Conservation (phyloP, 805 yeast genomes). For the Metahyphopichia silvanorum region DNA sequence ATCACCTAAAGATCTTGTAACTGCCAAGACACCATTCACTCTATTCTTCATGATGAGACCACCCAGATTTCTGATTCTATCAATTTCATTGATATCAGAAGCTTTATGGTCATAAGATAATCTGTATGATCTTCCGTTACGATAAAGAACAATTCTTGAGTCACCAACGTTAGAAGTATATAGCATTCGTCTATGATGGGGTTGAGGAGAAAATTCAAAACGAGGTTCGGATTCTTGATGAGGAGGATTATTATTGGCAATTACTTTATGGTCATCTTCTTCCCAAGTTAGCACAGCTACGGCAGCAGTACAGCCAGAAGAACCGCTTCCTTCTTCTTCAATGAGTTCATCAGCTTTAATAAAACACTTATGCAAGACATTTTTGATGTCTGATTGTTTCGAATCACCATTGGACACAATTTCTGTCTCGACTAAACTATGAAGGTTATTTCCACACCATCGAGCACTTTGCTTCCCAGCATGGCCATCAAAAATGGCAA, state of each 20-base stretch:
- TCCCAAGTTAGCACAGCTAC: constrained; percentile 93
- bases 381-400: constrained; percentile 51
- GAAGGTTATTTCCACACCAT: constrained; percentile 90
- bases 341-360: constrained; percentile 71
- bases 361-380: constrained; percentile 66
- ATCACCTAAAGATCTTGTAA: constrained; percentile 91
- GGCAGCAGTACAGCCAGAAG: constrained; percentile 93
- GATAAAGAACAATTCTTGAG: constrained; percentile 73
- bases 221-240: constrained; percentile 10
- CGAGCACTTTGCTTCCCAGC: constrained; percentile 92
- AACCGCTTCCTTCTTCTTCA: constrained; percentile 56
- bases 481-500: constrained; percentile 96
- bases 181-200: constrained; percentile 64
- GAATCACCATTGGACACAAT: constrained; percentile 30
- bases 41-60: constrained; percentile 87
- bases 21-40: constrained; percentile 94
- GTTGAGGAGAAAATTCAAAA: constrained; percentile 48
- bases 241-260: background rate
- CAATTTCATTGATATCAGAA: constrained; percentile 71
- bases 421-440: constrained; percentile 59
- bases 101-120: constrained; percentile 94
- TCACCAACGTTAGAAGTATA: constrained; percentile 97
- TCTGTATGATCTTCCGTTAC: constrained; percentile 73
- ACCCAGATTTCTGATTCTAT: constrained; percentile 72
- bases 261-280: constrained; percentile 15